Conservation (phyloP, 163 green algal genomes). For the Chlamydomonas reinhardtii region DNA sequence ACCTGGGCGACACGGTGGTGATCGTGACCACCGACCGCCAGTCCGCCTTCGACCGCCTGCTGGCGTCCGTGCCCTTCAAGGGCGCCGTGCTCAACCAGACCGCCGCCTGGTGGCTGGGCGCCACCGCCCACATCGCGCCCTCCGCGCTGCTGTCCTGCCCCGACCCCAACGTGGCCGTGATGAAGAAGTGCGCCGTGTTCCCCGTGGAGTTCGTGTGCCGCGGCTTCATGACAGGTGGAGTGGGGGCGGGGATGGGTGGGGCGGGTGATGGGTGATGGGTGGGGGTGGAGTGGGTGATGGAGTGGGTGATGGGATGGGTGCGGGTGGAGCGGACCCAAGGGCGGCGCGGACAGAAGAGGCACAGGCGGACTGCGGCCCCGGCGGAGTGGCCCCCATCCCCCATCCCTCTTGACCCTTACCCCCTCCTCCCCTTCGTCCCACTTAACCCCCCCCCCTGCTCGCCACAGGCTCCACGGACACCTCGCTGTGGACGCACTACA, state of each 20-base stretch:
- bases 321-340: not conserved
- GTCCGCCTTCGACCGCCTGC: slow-evolving; percentile 96
- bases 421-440: not conserved
- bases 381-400: too few relatives aligned
- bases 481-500: slow-evolving; percentile 98
- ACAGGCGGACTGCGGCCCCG: too few relatives aligned
- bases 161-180: slow-evolving; percentile 95
- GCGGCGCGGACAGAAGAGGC: too few relatives aligned
- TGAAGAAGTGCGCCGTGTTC: slow-evolving; percentile 96
- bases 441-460: not conserved
- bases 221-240: slow-evolving; percentile 94
- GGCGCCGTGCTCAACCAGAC: slow-evolving; percentile 95
- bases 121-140: slow-evolving; percentile 89
- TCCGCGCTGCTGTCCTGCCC: slow-evolving; percentile 92
- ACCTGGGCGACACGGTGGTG: slow-evolving; percentile 89
- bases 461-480: slow-evolving; percentile 92
- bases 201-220: slow-evolving; percentile 98
- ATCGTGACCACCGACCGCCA: slow-evolving; percentile 98
- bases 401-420: not conserved
- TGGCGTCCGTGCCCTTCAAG: slow-evolving; percentile 97
- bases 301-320: not conserved
- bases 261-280: not conserved
- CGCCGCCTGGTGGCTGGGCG: slow-evolving; percentile 94
- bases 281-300: not conserved
- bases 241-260: too few relatives aligned